Base-by-base conservation (phyloP, 176 grass and related monocot genomes). In the Canna indica region DNA sequence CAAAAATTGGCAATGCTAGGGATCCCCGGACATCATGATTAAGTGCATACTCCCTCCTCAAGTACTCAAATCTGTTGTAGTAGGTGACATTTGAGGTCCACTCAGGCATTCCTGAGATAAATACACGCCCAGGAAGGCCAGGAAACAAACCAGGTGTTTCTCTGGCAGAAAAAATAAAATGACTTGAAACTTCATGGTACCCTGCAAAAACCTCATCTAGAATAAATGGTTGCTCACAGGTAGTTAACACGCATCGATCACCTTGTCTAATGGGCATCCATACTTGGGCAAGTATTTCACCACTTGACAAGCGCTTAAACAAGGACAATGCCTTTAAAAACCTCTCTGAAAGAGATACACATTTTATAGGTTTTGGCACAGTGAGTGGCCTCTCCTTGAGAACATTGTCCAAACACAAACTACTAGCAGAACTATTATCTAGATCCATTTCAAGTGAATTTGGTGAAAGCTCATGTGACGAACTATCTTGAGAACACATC, bases 71-170 rank as follows among this genome's bases (percentile, higher is more conserved):
- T 31, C 38, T 42, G 4, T 68, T 77, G 53, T 90, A 90, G 59
- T 85, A 90, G 65, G 72, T 39, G 3, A 90, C 83, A 69, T 82
- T 82, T 7, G 87, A 82, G 47, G 87, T 83, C 87, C 87, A 90
- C 47, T 90, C 87, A 11, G 80, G 87, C 76, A 76, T 59, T 12
- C 79, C 67, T 12, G 87, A 85, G 22, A 90, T 80, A 73, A 82
- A 90, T 28, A 90, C 87, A 39, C 87, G 79, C 3, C 87, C 87
- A 0, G 87, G 87, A 75, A 90, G 76, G 33, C 83, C 80, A 31
- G 76, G 76, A 39, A 73, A 83, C 72, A 80, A 60, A 3, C 87
- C 83, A 48, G 87, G 76, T 31, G 68, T 77, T 79, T 85, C 47
- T 73, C 54, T 71, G 3, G 80, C 68, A 17, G 83, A 61, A 72